Evolutionary conservation across 73 alveolate species (phyloP).

Genomic region (Paramecium sonneborni): DNA sequence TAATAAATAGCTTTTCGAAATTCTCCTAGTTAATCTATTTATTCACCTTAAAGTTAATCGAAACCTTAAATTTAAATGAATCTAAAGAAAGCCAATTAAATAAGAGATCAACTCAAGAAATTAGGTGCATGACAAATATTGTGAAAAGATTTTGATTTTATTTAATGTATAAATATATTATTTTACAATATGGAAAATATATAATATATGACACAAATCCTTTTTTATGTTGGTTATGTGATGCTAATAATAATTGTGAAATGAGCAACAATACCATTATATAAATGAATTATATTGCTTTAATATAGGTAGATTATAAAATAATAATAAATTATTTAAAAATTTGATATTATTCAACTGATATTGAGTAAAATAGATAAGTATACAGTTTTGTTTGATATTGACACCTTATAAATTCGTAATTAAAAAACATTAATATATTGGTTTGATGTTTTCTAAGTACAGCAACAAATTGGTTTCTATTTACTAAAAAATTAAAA

Average conservation of each 20-base stretch:
- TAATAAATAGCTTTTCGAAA: background rate
- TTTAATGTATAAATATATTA: background rate
- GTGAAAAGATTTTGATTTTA: background rate
- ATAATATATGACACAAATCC: background rate
- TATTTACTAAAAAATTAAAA: no score
- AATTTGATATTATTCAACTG: no score
- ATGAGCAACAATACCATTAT: no score
- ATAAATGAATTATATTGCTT: no score
- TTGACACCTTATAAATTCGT: no score
- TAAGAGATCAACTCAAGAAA: conserved; percentile 18
- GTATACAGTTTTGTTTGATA: no score
- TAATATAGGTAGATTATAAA: no score
- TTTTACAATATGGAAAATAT: background rate
- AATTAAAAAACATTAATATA: no score
- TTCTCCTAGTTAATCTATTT: background rate
- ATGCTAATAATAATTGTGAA: background rate
- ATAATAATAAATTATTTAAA: no score
- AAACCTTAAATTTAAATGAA: background rate
- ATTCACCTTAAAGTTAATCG: background rate
- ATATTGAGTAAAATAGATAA: no score
- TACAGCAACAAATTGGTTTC: no score
- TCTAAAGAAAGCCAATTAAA: background rate
- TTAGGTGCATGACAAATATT: background rate
- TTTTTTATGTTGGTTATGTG: background rate
- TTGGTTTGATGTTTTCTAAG: no score